Conservation (phyloP, 2,329 filamentous ascomycete genomes). For the Albophoma yamanashiensis region DNA sequence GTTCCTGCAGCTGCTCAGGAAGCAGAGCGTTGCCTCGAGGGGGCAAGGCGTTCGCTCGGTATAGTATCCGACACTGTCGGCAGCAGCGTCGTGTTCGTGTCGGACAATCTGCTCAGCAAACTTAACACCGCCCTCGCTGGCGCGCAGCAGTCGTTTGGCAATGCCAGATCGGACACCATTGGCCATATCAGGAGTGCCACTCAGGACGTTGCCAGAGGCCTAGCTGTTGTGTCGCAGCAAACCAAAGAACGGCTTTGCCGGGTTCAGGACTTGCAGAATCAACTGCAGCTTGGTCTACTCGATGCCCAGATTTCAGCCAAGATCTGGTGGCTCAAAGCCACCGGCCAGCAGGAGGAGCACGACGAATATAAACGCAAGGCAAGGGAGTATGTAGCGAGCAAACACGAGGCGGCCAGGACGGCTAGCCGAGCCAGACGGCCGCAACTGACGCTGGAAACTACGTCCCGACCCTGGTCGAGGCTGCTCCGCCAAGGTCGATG, state of each 20-base stretch:
- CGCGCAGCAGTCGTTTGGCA: slow-evolving; percentile 12
- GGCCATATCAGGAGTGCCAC: slow-evolving; percentile 8
- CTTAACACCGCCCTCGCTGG: slow-evolving; percentile 10
- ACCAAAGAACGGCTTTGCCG: slow-evolving; percentile 10
- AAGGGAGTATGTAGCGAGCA: slow-evolving; percentile 26
- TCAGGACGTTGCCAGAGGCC: slow-evolving; percentile 8
- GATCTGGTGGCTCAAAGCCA: slow-evolving; percentile 45
- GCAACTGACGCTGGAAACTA: slow-evolving; percentile 14
- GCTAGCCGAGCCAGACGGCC: slow-evolving; percentile 13
- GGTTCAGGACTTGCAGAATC: slow-evolving; percentile 21
- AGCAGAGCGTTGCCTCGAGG: slow-evolving; percentile 24
- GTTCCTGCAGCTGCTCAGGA: slow-evolving; percentile 28
- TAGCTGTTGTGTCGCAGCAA: slow-evolving; percentile 8
- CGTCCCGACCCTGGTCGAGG: slow-evolving; percentile 11
- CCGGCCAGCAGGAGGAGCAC: slow-evolving; percentile 36
- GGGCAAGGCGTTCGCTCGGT: slow-evolving; percentile 20
- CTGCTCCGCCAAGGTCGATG: slow-evolving; percentile 11
- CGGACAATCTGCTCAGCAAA: slow-evolving; percentile 15
- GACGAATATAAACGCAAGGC: slow-evolving; percentile 37
- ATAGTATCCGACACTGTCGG: slow-evolving; percentile 17
- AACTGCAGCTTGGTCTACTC: slow-evolving; percentile 34
- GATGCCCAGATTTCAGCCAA: slow-evolving; percentile 45
- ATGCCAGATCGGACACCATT: slow-evolving; percentile 8
- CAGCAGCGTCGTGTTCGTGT: slow-evolving; percentile 13
- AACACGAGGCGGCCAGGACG: slow-evolving; percentile 19